Base-by-base conservation (phyloP, 2,329 filamentous ascomycete species). In the Blastomyces percursus region DNA sequence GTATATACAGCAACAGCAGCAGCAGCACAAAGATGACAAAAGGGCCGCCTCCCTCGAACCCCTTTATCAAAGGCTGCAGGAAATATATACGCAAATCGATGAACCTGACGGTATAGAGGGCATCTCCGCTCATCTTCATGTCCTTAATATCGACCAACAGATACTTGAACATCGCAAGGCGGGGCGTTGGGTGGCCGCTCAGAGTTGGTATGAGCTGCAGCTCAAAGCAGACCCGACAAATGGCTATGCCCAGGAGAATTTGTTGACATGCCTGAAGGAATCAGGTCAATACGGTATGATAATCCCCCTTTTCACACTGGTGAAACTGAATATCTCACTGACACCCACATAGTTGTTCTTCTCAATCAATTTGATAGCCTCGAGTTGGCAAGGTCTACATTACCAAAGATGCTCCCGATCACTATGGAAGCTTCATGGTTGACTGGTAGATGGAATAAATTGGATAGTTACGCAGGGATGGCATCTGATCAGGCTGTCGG, bases 51-150 rank as follows among this genome's bases (percentile, higher is more conserved):
- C 79, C 57, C 72, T 80, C 55, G 81, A 88, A 61, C 81, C 84
- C 30, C 80, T 94, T 3, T 83, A 95, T 64, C 85, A 91, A 67
- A 85, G 87, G 64, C 79, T 99, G 30, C 93, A 97, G 71, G 87
- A 93, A 61, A 96, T 99, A 21, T 99, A 99, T 74, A 90, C 91
- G 0, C 89, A 96, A 69, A 97, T 99, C 64, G 94, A 99, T 70
- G 94, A 99, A 69, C 95, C 94, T 0, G 94, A 99, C 74, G 92
- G 93, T 1, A 86, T 99, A 42, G 92, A 97, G 72, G 94, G 94
- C 2, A 93, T 99, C 64, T 96, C 93, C 1, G 86, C 91, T 24
- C 89, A 94, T 72, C 79, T 97, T 2, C 88, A 89, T 63, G 85
- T 91, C 12, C 79, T 97, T n/a, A 90, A 95, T 67, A 87, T 96